phyloP scores from a whole-genome alignment of 495 filamentous ascomycete genomes.

The Friedmanniomyces endolithicus region DNA sequence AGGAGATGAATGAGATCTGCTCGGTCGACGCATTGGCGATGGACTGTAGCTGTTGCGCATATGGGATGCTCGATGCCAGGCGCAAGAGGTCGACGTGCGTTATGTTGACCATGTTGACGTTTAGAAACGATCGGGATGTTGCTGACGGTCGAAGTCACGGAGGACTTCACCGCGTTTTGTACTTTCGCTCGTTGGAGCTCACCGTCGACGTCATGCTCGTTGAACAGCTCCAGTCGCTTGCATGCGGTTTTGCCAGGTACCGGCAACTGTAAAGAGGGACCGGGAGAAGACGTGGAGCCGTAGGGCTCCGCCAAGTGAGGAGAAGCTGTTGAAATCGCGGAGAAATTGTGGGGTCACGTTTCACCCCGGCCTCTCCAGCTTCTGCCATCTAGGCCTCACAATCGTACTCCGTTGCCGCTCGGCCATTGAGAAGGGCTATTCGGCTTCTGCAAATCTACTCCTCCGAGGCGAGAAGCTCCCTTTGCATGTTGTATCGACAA shows the following conservation, averaged over 20 bases:
- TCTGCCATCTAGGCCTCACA: too few relatives aligned
- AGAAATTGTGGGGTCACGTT: background rate
- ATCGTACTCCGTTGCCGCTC: too few relatives aligned
- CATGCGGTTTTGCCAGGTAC: background rate
- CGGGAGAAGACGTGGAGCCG: background rate
- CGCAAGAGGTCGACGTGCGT: conserved; percentile 24
- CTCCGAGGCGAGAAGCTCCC: too few relatives aligned
- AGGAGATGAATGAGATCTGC: conserved; percentile 23
- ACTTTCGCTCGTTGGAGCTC: background rate
- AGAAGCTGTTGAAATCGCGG: background rate
- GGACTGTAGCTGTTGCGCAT: conserved; percentile 15
- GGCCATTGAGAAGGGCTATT: too few relatives aligned
- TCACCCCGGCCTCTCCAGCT: background rate
- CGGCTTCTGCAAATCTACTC: too few relatives aligned
- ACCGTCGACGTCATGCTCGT: background rate
- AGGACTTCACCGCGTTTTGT: background rate
- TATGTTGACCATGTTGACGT: conserved; percentile 21
- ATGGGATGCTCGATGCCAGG: conserved; percentile 21
- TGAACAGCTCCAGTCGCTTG: background rate
- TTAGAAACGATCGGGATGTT: background rate
- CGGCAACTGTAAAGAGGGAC: background rate
- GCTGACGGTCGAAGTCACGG: background rate
- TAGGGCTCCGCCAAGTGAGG: too few relatives aligned
- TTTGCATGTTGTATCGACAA: too few relatives aligned
- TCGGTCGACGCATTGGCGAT: conserved; percentile 21